Evolutionary conservation across 139 green algal species (phyloP).

Genomic region (Chlorella sp.): DNA sequence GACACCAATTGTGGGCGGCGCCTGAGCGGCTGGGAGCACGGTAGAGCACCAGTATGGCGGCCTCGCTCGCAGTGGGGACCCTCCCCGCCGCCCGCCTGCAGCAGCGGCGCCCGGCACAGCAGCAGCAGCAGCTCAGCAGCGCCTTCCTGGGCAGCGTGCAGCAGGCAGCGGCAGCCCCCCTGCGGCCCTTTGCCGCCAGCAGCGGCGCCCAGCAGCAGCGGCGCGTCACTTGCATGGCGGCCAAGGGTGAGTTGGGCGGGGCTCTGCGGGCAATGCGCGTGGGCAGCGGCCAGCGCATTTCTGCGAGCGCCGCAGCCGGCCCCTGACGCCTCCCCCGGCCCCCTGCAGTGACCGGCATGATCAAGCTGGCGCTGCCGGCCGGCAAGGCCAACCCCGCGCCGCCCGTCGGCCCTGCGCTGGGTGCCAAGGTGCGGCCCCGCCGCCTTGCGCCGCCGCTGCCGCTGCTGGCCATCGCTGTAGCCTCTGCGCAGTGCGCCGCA

Average conservation of each 20-base stretch:
- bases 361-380: slow-evolving; percentile 97
- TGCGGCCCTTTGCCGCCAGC: slow-evolving; percentile 19
- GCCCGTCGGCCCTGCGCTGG: slow-evolving; percentile 96
- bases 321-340: background rate
- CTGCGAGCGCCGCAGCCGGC: too few relatives aligned
- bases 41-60: background rate
- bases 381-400: slow-evolving; percentile 99
- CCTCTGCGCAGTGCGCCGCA: too few relatives aligned
- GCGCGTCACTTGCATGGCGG: slow-evolving; percentile 61
- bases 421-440: slow-evolving; percentile 84
- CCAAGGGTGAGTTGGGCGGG: slow-evolving; percentile 65
- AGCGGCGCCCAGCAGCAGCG: slow-evolving; percentile 17
- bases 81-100: background rate
- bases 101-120: slow-evolving; percentile 21
- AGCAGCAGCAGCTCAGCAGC: slow-evolving; percentile 29
- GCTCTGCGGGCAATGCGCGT: slow-evolving; percentile 9
- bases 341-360: slow-evolving; percentile 46
- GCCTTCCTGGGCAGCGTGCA: slow-evolving; percentile 22
- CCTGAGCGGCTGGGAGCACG: background rate
- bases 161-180: slow-evolving; percentile 11
- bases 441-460: background rate
- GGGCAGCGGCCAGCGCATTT: background rate
- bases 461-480: too few relatives aligned
- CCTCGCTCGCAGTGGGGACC: background rate
- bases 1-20: too few relatives aligned